A percentile compares a stretch with the other conserved stretches of the same genome.
Evolutionary conservation across 495 filamentous ascomycete genomes (phyloP).

Genomic region (Bathelium albidoporum): DNA sequence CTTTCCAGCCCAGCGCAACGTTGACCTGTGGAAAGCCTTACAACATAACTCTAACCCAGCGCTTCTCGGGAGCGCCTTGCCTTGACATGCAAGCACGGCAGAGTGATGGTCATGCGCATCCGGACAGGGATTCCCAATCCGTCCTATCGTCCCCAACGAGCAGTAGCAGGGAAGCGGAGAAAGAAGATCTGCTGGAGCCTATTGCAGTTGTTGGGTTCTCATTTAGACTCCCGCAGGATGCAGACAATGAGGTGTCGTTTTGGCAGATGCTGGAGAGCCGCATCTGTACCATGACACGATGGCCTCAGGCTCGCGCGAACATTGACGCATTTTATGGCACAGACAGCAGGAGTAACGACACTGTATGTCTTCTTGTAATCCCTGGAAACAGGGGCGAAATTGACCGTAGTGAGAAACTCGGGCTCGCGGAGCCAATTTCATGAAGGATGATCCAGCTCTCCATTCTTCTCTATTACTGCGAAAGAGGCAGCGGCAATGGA

Average conservation of each 20-base stretch:
- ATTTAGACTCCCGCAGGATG: constrained; percentile 30
- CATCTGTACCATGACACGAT: constrained; percentile 31
- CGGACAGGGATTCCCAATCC: background rate
- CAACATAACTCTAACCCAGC: too few species aligned
- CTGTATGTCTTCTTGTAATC: background rate
- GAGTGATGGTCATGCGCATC: background rate
- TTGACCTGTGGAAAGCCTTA: too few species aligned
- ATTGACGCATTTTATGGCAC: constrained; percentile 20
- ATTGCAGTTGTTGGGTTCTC: constrained; percentile 35
- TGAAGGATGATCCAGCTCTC: background rate
- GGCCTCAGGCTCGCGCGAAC: constrained; percentile 26
- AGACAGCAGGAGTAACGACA: background rate
- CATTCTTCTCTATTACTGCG: constrained; percentile 5
- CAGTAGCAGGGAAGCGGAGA: too few species aligned
- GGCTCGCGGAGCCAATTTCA: background rate
- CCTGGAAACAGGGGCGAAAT: background rate
- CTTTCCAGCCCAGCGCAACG: too few species aligned
- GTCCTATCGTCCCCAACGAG: too few species aligned
- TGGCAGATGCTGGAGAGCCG: constrained; percentile 28
- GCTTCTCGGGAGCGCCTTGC: too few species aligned
- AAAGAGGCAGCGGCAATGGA: constrained; percentile 7
- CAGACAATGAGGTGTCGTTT: constrained; percentile 25
- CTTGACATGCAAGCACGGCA: too few species aligned
- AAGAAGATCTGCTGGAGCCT: background rate
- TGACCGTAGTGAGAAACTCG: constrained; percentile 8